Percentiles rank a stretch among this genome's conserved stretches.
Evolutionary conservation across 2,329 filamentous ascomycete genomes (phyloP).

Genomic region (Fusarium nelsonii): DNA sequence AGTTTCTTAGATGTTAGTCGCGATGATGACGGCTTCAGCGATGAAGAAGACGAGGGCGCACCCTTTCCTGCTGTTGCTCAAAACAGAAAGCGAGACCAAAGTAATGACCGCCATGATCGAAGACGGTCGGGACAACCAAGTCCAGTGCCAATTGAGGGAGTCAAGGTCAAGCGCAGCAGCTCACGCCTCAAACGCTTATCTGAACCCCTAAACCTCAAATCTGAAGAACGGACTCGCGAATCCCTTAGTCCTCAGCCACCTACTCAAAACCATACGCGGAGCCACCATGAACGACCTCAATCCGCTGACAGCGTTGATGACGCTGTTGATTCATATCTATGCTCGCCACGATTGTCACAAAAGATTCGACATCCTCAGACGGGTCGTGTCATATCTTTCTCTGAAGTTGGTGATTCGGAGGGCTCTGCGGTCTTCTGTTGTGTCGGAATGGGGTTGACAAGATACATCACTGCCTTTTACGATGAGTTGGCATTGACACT

Average conservation of each 20-base stretch:
- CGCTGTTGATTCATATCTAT: conserved; percentile 86
- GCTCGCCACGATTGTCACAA: conserved; percentile 85
- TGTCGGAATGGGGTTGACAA: conserved; percentile 95
- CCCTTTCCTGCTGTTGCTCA: conserved; percentile 78
- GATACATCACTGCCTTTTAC: conserved; percentile 97
- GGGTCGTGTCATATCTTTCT: conserved; percentile 91
- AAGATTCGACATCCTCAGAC: conserved; percentile 89
- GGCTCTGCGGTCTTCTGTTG: conserved; percentile 96
- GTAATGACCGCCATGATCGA: conserved; percentile 59
- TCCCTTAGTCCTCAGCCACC: conserved; percentile 48
- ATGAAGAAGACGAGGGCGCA: conserved; percentile 70
- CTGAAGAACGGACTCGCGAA: conserved; percentile 53
- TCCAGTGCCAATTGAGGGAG: conserved; percentile 60
- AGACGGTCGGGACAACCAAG: conserved; percentile 63
- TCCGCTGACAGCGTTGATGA: conserved; percentile 91
- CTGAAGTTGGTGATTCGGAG: conserved; percentile 92
- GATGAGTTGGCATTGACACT: conserved; percentile 92
- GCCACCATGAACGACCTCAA: conserved; percentile 77
- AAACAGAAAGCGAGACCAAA: conserved; percentile 64
- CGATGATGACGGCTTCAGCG: conserved; percentile 50
- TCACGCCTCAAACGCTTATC: conserved; percentile 71
- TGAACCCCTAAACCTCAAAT: conserved; percentile 58
- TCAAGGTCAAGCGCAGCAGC: conserved; percentile 66
- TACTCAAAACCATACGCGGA: conserved; percentile 51
- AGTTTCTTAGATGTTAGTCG: conserved; percentile 48